A percentile compares a stretch with the other conserved stretches of the same genome.
These are phyloP conservation scores for Uronychia setigera DNA, from an alignment of 73 alveolate genomes.

Conservation along the genomic window DNA sequence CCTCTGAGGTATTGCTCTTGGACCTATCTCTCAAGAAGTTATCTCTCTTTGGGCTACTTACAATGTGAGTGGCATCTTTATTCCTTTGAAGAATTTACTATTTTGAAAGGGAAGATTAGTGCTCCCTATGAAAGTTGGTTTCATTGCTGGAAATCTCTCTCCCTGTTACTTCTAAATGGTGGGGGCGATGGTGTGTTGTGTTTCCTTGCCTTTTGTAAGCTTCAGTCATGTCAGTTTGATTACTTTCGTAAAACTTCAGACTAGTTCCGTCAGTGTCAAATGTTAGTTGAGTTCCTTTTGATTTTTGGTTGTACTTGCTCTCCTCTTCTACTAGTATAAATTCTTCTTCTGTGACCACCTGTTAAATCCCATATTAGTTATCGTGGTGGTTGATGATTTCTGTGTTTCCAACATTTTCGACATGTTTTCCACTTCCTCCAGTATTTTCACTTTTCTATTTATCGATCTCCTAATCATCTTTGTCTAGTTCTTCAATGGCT, in stretches of 20 bases:
- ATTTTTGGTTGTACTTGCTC: neutral
- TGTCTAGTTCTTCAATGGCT: constrained; percentile 3
- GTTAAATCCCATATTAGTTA: neutral
- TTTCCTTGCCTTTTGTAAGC: neutral
- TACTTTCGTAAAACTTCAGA: neutral
- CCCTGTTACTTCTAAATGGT: too few species aligned
- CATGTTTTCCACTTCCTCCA: neutral
- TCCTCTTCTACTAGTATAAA: constrained; percentile 12
- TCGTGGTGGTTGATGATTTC: too few species aligned
- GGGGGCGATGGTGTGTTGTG: neutral
- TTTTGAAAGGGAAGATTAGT: neutral
- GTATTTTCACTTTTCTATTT: neutral
- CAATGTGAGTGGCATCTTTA: neutral
- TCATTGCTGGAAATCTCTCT: too few species aligned
- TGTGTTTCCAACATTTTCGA: neutral
- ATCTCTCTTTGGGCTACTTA: neutral
- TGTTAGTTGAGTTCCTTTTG: neutral
- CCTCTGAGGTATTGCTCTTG: constrained; percentile 1
- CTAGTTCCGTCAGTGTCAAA: neutral
- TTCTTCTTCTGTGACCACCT: constrained; percentile 1
- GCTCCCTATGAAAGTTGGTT: too few species aligned
- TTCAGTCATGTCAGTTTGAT: neutral
- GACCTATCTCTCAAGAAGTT: too few species aligned
- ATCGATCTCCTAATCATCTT: neutral
- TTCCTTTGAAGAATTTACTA: neutral